Evolutionary conservation across 208 protist species (phyloP), one percentile per base, ranked within the genome.

Genomic region (Herpetomonas samuelpessoai): DNA sequence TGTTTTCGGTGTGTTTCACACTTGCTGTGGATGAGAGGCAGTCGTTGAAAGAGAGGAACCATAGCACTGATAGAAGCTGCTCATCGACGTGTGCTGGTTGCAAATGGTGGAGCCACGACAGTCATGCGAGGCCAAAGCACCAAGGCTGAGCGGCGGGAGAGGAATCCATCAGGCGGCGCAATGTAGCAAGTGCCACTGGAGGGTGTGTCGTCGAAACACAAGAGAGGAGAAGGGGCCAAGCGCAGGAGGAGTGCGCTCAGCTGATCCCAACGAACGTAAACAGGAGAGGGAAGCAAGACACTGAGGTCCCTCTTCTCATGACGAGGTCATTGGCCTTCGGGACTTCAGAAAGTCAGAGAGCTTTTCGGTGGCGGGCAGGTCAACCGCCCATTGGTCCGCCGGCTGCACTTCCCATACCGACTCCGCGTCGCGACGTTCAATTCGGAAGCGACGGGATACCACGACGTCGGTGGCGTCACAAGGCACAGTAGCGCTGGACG

Each of bases 81-180:
- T n/a, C n/a, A n/a, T n/a, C n/a, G n/a, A n/a, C n/a, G n/a, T n/a
- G n/a, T n/a, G n/a, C n/a, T n/a, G n/a, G n/a, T n/a, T n/a, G n/a
- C n/a, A n/a, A n/a, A n/a, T n/a, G n/a, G n/a, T n/a, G n/a, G n/a
- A n/a, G n/a, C n/a, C n/a, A n/a, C n/a, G n/a, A n/a, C n/a, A n/a
- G n/a, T n/a, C n/a, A n/a, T n/a, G n/a, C n/a, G n/a, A n/a, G n/a
- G n/a, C n/a, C n/a, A n/a, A n/a, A n/a, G n/a, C n/a, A n/a, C n/a
- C n/a, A n/a, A n/a, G 41, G 22, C 26, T 25, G 27, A 50, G 57
- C 45, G 61, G 53, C 27, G 38, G 56, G 31, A 61, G 51, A 47
- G 0, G 14, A 14, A 41, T 18, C 6, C 9, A 41, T 6, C 35
- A 41, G 14, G 9, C 6, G 14, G 9, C 6, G 35, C 35, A 41